Base-by-base conservation (phyloP, 2,329 filamentous ascomycete species). In the Epichloe festucae region DNA sequence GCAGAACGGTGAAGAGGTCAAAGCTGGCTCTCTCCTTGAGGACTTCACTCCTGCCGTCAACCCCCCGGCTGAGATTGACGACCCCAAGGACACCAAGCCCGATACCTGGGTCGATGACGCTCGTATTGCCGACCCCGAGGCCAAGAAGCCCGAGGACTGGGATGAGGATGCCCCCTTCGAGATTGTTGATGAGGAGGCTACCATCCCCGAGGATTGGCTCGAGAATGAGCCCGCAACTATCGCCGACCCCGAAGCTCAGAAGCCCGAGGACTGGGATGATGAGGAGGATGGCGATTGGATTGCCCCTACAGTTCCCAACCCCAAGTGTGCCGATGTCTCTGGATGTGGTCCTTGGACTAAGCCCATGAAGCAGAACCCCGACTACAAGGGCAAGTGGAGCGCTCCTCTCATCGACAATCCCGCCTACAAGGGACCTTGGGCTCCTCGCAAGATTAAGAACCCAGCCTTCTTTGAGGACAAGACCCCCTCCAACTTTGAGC, bases 221-320 rank as follows among this genome's bases (percentile, higher is more conserved):
- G 91, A 89, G 70, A 76, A 89, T 57, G 93, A 97, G 76, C 81
- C 90, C 58, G 73, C 79, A 56, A 86, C 81, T 59, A 76, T 97
- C 55, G 80, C 90, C 53, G 93, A 98, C 74, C 93, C 93, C 52
- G 89, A 95, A 75, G 89, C 91, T 49, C 78, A 87, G 76, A 98
- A 97, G 85, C 93, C 93, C 56, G 90, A 95, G 74, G 93, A 97
- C 69, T 98, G 93, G 93, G 91, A 96, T 73, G 91, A 98, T 54
- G 93, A 98, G 76, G 93, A 98, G 76, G 93, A 98, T 70, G 93
- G 93, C 70, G 93, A 98, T 76, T 98, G 90, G 89, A 71, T 95
- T 60, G 74, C 90, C 49, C 91, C 91, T 53, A 89, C 84, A 51
- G 82, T 98, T 51, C 80, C 89, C 68, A 97, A 98, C 82, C 87